Evolutionary conservation across 345 rosid species (phyloP).

Genomic region (Trapa bicornis): DNA sequence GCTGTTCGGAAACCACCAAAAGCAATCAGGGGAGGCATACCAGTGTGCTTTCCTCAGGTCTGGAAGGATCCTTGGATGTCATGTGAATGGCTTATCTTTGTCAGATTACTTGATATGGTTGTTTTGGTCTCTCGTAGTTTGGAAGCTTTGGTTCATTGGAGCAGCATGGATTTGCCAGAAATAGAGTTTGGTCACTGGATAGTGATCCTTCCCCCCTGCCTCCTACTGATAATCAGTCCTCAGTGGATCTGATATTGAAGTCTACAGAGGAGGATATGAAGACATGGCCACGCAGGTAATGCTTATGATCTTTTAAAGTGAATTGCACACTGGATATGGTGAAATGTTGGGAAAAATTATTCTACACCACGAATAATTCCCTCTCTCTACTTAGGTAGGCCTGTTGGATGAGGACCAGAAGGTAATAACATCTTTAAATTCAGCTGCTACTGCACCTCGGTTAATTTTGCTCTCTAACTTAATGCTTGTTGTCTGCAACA

Average conservation of each 20-base stretch:
- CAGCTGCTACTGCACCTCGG: too few species aligned
- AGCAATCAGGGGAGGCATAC: constrained; percentile 75
- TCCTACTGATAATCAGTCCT: constrained; percentile 47
- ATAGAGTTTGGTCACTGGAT: constrained; percentile 67
- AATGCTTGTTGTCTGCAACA: constrained; percentile 19
- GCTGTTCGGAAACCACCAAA: constrained; percentile 60
- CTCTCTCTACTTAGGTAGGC: too few species aligned
- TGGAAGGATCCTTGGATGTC: constrained; percentile 7
- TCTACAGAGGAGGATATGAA: constrained; percentile 69
- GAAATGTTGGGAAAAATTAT: neutral
- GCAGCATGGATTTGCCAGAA: constrained; percentile 82
- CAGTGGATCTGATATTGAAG: constrained; percentile 71
- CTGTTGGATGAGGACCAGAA: neutral
- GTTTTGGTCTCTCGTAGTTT: constrained; percentile 36
- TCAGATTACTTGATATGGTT: constrained; percentile 8
- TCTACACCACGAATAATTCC: too few species aligned
- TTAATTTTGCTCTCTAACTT: neutral
- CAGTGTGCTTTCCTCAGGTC: constrained; percentile 91
- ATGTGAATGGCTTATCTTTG: neutral
- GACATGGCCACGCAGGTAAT: constrained; percentile 74
- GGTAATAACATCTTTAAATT: constrained; percentile 7
- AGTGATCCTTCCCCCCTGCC: constrained; percentile 78
- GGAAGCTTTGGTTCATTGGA: constrained; percentile 68
- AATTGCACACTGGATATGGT: too few species aligned
- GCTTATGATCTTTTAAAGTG: constrained; percentile 7